Conservation (phyloP, 2,329 filamentous ascomycete species). For the Aspergillus puulaauensis region DNA sequence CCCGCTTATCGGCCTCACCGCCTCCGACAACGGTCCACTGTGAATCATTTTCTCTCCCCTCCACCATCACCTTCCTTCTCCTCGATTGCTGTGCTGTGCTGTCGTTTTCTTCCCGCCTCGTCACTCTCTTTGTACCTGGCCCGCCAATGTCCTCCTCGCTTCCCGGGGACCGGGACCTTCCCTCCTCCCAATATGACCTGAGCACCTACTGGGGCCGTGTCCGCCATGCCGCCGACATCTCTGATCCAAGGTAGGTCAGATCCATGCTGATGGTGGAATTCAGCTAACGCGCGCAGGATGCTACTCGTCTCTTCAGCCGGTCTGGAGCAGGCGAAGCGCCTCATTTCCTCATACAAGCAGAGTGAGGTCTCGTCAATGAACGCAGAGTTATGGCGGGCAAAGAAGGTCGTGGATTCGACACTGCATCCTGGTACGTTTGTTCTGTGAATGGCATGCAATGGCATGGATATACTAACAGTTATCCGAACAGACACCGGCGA, state of each 20-base stretch:
- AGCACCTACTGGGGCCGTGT: conserved; percentile 94
- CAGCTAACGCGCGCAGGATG: conserved; percentile 59
- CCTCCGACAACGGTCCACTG: conserved; percentile 26
- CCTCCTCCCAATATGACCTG: conserved; percentile 88
- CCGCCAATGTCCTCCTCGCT: conserved; percentile 59
- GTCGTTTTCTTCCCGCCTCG: conserved; percentile 7
- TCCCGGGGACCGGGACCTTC: conserved; percentile 73
- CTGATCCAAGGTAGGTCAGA: conserved; percentile 77
- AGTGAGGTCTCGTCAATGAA: conserved; percentile 79
- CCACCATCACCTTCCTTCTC: neutral
- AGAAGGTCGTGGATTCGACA: conserved; percentile 96
- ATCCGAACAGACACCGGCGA: conserved; percentile 74
- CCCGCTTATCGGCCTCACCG: conserved; percentile 36
- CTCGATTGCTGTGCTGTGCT: conserved; percentile 2
- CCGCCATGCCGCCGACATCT: conserved; percentile 81
- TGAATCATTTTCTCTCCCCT: conserved; percentile 18
- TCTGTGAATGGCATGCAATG: neutral
- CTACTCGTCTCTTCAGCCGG: conserved; percentile 75
- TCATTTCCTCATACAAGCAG: conserved; percentile 83
- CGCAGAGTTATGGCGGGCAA: conserved; percentile 87
- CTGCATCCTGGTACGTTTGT: conserved; percentile 75
- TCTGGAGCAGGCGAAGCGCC: conserved; percentile 79
- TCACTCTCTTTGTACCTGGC: neutral
- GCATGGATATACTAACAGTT: neutral
- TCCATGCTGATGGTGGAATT: neutral